These are phyloP conservation scores for Fusarium sororula DNA, from an alignment of 2,329 filamentous ascomycete genomes.

Conservation along the genomic window DNA sequence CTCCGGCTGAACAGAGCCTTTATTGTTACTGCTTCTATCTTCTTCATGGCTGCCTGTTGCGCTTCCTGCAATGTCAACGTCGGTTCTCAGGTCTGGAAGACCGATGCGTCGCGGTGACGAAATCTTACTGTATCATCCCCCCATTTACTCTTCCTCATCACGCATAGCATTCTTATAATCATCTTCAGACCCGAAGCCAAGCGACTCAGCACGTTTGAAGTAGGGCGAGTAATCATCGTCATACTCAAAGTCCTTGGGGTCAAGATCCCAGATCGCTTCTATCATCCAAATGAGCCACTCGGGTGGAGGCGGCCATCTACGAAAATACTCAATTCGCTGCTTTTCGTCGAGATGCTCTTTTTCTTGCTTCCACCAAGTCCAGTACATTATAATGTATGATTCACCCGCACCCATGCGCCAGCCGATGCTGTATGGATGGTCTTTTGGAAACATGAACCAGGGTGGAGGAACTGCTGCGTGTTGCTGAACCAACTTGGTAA, in stretches of 20 bases:
- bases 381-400: not conserved
- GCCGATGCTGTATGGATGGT: not conserved
- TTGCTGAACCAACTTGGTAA: not conserved
- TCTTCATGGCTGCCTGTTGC: not conserved
- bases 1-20: rapidly evolving
- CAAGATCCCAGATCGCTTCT: not conserved
- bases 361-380: not conserved
- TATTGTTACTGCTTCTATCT: rapidly evolving
- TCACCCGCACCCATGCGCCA: not conserved
- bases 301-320: not conserved
- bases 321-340: not conserved
- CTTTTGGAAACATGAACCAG: not conserved
- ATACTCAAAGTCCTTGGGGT: not conserved
- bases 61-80: rapidly evolving
- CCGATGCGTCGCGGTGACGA: rapidly evolving
- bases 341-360: not conserved
- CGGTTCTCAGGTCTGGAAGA: rapidly evolving
- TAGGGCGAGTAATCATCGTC: not conserved
- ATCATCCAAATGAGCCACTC: not conserved
- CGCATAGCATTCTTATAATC: not conserved
- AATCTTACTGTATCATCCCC: too few species aligned
- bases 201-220: rapidly evolving
- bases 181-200: not conserved
- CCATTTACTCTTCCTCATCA: not conserved
- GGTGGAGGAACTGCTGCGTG: not conserved